Evolutionary conservation across 495 filamentous ascomycete genomes (phyloP).

Genomic region (Baudoinia panamericana): DNA sequence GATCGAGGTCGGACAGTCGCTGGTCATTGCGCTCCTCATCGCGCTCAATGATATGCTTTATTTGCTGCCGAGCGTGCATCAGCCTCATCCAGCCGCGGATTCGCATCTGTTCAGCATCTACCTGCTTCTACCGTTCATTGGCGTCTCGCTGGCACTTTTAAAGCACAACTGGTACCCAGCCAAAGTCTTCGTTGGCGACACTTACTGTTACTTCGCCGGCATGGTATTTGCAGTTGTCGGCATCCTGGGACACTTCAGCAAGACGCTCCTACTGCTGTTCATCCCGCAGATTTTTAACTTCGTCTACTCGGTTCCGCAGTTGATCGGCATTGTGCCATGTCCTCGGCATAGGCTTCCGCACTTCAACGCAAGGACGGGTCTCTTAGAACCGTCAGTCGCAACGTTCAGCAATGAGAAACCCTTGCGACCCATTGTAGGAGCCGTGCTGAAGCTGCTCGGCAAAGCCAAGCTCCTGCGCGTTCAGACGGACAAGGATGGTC

Average conservation of each 20-base stretch:
- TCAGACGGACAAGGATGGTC: conserved; percentile 48
- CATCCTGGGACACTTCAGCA: conserved; percentile 94
- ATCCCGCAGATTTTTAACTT: conserved; percentile 96
- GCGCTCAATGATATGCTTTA: conserved; percentile 72
- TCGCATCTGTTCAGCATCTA: conserved; percentile 92
- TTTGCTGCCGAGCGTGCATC: conserved; percentile 43
- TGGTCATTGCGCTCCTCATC: conserved; percentile 76
- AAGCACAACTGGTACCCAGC: conserved; percentile 95
- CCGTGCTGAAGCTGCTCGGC: conserved; percentile 50
- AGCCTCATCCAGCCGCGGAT: conserved; percentile 86
- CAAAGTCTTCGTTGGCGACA: conserved; percentile 91
- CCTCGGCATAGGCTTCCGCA: conserved; percentile 81
- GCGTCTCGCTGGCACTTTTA: conserved; percentile 75
- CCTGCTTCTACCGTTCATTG: conserved; percentile 85
- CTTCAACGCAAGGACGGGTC: conserved; percentile 69
- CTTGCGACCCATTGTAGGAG: conserved; percentile 47
- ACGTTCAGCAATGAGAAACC: conserved; percentile 55
- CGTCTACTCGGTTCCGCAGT: conserved; percentile 77
- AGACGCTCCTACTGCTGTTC: conserved; percentile 82
- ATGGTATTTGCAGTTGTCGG: conserved; percentile 98
- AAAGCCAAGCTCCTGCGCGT: conserved; percentile 51
- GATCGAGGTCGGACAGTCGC: conserved; percentile 86
- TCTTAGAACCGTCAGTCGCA: conserved; percentile 73
- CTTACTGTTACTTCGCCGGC: conserved; percentile 97
- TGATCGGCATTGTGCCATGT: conserved; percentile 80